Evolutionary conservation across 2,329 filamentous ascomycete species (phyloP), one percentile per base, ranked within the genome.

Genomic region (Biscogniauxia sp.): DNA sequence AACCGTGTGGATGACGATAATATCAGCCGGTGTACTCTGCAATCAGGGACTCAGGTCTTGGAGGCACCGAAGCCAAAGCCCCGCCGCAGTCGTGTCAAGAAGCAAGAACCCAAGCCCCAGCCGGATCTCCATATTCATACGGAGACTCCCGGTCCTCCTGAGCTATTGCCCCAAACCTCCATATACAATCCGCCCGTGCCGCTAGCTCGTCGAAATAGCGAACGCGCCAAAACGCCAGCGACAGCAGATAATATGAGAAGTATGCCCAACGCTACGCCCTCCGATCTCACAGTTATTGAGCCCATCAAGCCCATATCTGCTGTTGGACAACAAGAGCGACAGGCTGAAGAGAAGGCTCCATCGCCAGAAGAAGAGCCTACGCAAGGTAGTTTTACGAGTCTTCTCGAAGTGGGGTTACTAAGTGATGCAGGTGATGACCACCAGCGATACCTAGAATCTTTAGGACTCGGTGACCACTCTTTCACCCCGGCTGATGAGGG

Each of bases 1-100:
- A 80, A 63, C 54, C 66, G 66, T 37, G 51, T 88, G 5, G 85
- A 92, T 61, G 88, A 88, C 45, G 86, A 91, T 23, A 82, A 86
- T 15, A 76, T 79, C 1, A 74, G 78, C 13, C 79, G 80, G 60
- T 70, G 77, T n/a, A 66, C 78, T 7, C 73, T 76, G 13, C 74
- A 73, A 25, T 70, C 71, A 17, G 73, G 72, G 9, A 59, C 72
- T 2, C 70, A 71, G 54, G 62, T 68, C 19, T 55, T 67, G 13
- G 15, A 15, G 19, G 61, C 62, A 61, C 73, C 66, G 66, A 75
- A 75, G 64, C 70, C 74, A 8, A 78, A 77, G 58, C 64, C 71
- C 11, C 69, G 69, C 53, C 66, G 67, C 20, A 57, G 74, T 62
- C 70, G 70, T 28, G 61, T 71, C 3, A 75, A 69, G 62, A 74